phyloP scores from a whole-genome alignment of 805 yeast genomes.

The Ogataea thermomethanolica region DNA sequence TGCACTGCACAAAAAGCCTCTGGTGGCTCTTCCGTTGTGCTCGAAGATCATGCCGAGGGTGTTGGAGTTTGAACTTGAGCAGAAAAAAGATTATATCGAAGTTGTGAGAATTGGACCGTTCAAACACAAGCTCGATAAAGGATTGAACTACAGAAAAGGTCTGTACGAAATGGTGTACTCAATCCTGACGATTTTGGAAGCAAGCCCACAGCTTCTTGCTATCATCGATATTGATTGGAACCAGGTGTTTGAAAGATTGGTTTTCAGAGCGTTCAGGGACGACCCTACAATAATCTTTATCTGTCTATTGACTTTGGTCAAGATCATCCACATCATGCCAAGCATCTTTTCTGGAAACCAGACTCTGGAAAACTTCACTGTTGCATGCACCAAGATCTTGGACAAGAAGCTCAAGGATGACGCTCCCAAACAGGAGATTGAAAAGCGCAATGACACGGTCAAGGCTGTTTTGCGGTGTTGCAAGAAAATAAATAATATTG shows the following conservation, averaged over 20 bases:
- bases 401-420: conserved; percentile 51
- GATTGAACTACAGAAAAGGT: conserved; percentile 67
- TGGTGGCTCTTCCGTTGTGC: conserved; percentile 43
- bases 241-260: conserved; percentile 36
- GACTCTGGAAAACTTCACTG: conserved; percentile 27
- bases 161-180: conserved; percentile 68
- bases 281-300: conserved; percentile 57
- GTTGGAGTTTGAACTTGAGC: conserved; percentile 48
- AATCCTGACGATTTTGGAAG: conserved; percentile 36
- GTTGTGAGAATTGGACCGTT: conserved; percentile 82
- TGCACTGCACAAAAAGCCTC: conserved; percentile 54
- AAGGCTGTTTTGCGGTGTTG: conserved; percentile 32
- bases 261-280: conserved; percentile 53
- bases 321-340: conserved; percentile 34
- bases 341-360: conserved; percentile 22
- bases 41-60: conserved; percentile 47
- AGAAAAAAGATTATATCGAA: conserved; percentile 56
- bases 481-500: conserved; percentile 22
- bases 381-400: conserved; percentile 40
- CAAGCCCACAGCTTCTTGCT: conserved; percentile 17
- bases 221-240: conserved; percentile 27
- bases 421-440: conserved; percentile 67
- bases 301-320: conserved; percentile 43
- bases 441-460: conserved; percentile 46
- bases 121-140: conserved; percentile 77